phyloP scores from a whole-genome alignment of 2,329 filamentous ascomycete genomes.

The Elsinoe fawcettii region DNA sequence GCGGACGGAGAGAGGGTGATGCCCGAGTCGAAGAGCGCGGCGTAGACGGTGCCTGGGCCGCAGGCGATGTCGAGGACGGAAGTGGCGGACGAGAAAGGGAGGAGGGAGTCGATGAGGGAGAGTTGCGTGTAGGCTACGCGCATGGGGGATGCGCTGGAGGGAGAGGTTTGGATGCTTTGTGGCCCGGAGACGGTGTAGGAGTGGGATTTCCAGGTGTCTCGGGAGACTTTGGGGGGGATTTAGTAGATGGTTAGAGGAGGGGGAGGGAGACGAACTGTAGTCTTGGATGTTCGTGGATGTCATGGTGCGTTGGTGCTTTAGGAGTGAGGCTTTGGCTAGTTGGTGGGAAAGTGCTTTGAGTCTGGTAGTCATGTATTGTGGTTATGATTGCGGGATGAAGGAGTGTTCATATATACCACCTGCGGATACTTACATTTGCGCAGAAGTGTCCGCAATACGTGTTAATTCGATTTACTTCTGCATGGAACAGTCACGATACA shows the following conservation, averaged over 20 bases:
- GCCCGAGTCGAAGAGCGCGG: neutral
- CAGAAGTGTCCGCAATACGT: neutral
- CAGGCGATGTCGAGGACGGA: conserved; percentile 15
- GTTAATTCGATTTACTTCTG: neutral
- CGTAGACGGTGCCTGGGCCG: conserved; percentile 11
- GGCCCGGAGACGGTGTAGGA: neutral
- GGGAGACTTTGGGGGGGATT: neutral
- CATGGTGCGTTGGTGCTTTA: neutral
- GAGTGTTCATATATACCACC: neutral
- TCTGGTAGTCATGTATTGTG: neutral
- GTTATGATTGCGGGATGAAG: neutral
- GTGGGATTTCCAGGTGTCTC: neutral
- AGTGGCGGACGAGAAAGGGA: conserved; percentile 7
- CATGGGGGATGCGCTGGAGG: conserved; percentile 3
- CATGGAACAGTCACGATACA: no score
- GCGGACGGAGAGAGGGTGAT: neutral
- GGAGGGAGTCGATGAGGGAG: neutral
- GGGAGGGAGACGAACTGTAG: neutral
- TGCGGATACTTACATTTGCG: neutral
- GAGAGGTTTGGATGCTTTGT: neutral
- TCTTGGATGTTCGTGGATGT: neutral
- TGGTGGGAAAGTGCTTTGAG: neutral
- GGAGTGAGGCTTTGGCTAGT: neutral
- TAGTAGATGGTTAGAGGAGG: neutral
- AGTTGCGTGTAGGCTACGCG: neutral